Evolutionary conservation across 129 eudicot genomes (phyloP).

Genomic region (Sambucus nigra): DNA sequence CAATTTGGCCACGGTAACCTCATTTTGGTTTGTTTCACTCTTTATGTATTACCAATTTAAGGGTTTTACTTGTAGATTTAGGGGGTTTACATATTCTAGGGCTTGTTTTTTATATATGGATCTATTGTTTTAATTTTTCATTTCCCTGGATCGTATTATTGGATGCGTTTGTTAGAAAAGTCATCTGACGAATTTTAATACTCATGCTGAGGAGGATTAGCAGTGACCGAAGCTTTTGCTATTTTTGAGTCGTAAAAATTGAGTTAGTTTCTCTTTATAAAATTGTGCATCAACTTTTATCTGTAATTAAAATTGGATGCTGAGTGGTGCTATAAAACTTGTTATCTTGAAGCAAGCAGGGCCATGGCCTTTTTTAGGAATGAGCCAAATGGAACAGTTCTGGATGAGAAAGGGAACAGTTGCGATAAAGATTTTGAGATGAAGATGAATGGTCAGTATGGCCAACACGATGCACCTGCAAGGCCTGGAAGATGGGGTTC

Average conservation of each 20-base stretch:
- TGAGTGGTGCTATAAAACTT: not conserved
- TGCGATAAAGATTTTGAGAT: constrained; percentile 42
- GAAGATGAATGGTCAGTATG: constrained; percentile 29
- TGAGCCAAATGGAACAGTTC: constrained; percentile 34
- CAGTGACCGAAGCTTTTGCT: no score
- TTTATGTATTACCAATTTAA: constrained; percentile 13
- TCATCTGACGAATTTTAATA: no score
- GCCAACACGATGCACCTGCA: constrained; percentile 23
- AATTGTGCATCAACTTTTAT: not conserved
- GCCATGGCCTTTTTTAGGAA: constrained; percentile 72
- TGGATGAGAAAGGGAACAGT: constrained; percentile 39
- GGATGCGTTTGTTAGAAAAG: not conserved
- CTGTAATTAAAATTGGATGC: not conserved
- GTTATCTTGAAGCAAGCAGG: constrained; percentile 12
- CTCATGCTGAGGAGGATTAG: no score
- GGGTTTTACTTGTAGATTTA: constrained; percentile 33
- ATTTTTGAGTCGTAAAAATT: no score
- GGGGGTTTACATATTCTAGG: constrained; percentile 18
- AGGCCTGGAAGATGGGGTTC: constrained; percentile 74
- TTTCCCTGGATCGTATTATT: constrained; percentile 12
- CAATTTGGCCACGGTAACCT: constrained; percentile 25
- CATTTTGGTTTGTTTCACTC: constrained; percentile 18
- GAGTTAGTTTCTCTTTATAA: not conserved
- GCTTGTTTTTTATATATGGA: constrained; percentile 8
- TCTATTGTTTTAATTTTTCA: constrained; percentile 9